Evolutionary conservation across 2,329 filamentous ascomycete genomes (phyloP).

Genomic region (Zymoseptoria passerinii): DNA sequence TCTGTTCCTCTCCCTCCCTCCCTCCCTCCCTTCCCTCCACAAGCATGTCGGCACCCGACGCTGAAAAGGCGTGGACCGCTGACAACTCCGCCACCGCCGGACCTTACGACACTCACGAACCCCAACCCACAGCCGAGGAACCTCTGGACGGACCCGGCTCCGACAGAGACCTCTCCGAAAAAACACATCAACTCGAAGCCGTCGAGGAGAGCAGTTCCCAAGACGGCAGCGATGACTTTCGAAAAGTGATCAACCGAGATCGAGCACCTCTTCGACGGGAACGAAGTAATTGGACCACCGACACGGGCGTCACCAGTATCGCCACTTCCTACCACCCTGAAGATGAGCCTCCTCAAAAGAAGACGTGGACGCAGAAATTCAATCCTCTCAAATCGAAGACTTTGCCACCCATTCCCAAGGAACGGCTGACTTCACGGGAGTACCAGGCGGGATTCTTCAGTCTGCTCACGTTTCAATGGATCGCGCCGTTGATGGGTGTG

Average conservation of each 20-base stretch:
- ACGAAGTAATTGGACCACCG: conserved; percentile 28
- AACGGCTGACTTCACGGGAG: conserved; percentile 55
- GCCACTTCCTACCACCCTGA: conserved; percentile 17
- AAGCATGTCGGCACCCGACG: conserved; percentile 13
- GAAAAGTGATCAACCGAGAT: conserved; percentile 10
- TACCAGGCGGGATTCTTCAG: conserved; percentile 67
- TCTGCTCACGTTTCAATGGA: conserved; percentile 77
- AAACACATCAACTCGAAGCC: conserved; percentile 25
- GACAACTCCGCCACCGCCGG: conserved; percentile 9
- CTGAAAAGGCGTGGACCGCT: conserved; percentile 10
- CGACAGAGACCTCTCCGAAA: conserved; percentile 30
- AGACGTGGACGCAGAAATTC: conserved; percentile 54
- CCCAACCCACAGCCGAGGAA: conserved; percentile 35
- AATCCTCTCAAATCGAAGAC: conserved; percentile 43
- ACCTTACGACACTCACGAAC: conserved; percentile 21
- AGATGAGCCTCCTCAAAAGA: conserved; percentile 31
- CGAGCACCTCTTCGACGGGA: conserved; percentile 16
- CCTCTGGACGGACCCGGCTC: conserved; percentile 29
- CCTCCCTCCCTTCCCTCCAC: background rate
- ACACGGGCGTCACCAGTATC: conserved; percentile 25
- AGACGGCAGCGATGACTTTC: conserved; percentile 16
- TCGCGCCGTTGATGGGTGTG: conserved; percentile 73
- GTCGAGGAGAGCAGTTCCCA: conserved; percentile 18
- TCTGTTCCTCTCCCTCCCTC: background rate
- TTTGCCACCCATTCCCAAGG: conserved; percentile 48